Percentiles rank a stretch among this genome's conserved stretches.
Conservation (phyloP, 1,284 basidiomycete species). For the Naganishia cerealis region DNA sequence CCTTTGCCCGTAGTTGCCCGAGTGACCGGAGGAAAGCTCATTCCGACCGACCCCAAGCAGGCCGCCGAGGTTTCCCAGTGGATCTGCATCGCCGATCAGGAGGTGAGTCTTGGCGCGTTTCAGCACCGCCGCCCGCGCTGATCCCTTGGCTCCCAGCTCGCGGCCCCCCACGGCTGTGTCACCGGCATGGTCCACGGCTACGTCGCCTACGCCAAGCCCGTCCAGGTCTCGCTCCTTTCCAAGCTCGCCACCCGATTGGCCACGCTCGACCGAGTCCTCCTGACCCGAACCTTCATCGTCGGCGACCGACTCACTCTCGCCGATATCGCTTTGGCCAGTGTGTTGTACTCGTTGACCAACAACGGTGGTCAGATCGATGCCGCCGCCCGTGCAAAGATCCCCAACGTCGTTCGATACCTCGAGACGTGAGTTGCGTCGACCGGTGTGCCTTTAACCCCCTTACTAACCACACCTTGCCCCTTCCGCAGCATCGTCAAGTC, state of each 20-base stretch:
- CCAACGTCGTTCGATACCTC: conserved; percentile 77
- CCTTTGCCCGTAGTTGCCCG: conserved; percentile 75
- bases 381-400: conserved; percentile 64
- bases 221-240: conserved; percentile 42
- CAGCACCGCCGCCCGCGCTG: not conserved
- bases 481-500: conserved; percentile 71
- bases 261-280: conserved; percentile 68
- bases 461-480: conserved; percentile 7
- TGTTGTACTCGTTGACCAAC: conserved; percentile 60
- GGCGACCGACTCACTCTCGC: conserved; percentile 92
- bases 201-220: conserved; percentile 65
- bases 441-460: not conserved
- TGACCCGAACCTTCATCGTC: conserved; percentile 82
- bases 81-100: conserved; percentile 64
- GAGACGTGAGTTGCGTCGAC: conserved; percentile 60
- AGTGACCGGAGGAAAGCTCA: conserved; percentile 66
- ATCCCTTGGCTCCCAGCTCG: conserved; percentile 39
- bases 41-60: conserved; percentile 62
- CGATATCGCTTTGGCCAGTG: conserved; percentile 71
- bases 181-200: conserved; percentile 54
- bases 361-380: conserved; percentile 64
- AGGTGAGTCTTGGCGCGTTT: conserved; percentile 52
- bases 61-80: conserved; percentile 68
- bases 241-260: conserved; percentile 42
- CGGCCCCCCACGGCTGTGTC: conserved; percentile 51